Evolutionary conservation across 1,284 basidiomycete genomes (phyloP).

Genomic region (Ceratobasidium sp.): DNA sequence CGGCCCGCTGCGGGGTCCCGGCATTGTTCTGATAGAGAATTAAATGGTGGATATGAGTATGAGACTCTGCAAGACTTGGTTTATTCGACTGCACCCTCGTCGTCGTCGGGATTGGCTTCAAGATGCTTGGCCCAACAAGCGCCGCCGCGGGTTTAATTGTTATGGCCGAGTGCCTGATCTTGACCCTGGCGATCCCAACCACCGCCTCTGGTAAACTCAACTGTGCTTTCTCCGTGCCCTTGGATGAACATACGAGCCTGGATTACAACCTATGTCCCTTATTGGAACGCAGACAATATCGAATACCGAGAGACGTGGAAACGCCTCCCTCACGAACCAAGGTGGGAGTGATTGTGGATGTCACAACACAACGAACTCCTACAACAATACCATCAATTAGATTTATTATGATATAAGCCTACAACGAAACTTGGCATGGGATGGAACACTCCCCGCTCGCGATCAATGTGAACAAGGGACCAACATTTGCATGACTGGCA

Average conservation of each 20-base stretch:
- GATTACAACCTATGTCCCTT: slow-evolving; percentile 30
- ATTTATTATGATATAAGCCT: slow-evolving; percentile 31
- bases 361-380: background rate
- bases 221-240: slow-evolving; percentile 17
- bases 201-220: background rate
- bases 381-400: background rate
- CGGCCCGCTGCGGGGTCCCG: slow-evolving; percentile 6
- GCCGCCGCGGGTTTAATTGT: background rate
- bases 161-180: background rate
- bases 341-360: background rate
- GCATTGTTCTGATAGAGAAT: background rate
- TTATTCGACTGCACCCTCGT: background rate
- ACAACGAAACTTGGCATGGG: background rate
- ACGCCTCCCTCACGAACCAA: slow-evolving; percentile 28
- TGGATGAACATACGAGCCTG: background rate
- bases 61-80: background rate
- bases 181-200: background rate
- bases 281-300: slow-evolving; percentile 5
- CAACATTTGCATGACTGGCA: slow-evolving; percentile 32
- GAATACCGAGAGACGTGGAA: slow-evolving; percentile 21
- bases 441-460: slow-evolving; percentile 32
- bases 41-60: background rate
- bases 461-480: slow-evolving; percentile 29
- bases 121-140: background rate
- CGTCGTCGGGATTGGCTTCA: background rate